Percentiles rank a stretch among this genome's conserved stretches.
Evolutionary conservation across 2,329 filamentous ascomycete species (phyloP).

Genomic region (Phoma herbarum): DNA sequence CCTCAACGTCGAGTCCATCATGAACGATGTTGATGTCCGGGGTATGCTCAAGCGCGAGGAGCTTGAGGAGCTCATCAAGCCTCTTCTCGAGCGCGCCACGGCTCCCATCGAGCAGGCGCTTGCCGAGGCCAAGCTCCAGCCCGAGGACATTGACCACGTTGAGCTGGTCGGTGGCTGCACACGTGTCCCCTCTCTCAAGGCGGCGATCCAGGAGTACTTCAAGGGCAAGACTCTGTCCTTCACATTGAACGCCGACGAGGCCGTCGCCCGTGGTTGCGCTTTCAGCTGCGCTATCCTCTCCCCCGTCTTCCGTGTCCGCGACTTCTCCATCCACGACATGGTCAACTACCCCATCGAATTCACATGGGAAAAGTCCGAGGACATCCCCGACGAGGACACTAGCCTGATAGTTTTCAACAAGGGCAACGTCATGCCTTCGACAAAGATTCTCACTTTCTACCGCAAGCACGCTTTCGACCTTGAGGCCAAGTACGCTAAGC

Average conservation of each 20-base stretch:
- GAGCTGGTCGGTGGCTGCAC: conserved; percentile 96
- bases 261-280: conserved; percentile 91
- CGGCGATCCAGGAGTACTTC: conserved; percentile 88
- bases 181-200: conserved; percentile 92
- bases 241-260: conserved; percentile 98
- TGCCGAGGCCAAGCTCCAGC: conserved; percentile 88
- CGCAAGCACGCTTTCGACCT: conserved; percentile 97
- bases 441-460: conserved; percentile 99
- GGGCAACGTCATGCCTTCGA: conserved; percentile 95
- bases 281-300: conserved; percentile 98
- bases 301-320: conserved; percentile 96
- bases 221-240: conserved; percentile 87
- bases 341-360: conserved; percentile 99
- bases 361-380: conserved; percentile 96
- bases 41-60: conserved; percentile 92
- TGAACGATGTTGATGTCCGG: conserved; percentile 95
- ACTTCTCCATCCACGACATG: conserved; percentile 97
- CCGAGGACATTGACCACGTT: conserved; percentile 90
- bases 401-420: conserved; percentile 97
- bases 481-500: conserved; percentile 91
- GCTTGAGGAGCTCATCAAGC: conserved; percentile 88
- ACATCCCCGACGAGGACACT: conserved; percentile 98
- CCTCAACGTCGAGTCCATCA: conserved; percentile 95
- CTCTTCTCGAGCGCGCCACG: conserved; percentile 77
- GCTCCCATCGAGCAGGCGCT: conserved; percentile 88